Evolutionary conservation across 306 rosid species (phyloP), one percentile per base, ranked within the genome.

Genomic region (Astragalus glycyphyllos): DNA sequence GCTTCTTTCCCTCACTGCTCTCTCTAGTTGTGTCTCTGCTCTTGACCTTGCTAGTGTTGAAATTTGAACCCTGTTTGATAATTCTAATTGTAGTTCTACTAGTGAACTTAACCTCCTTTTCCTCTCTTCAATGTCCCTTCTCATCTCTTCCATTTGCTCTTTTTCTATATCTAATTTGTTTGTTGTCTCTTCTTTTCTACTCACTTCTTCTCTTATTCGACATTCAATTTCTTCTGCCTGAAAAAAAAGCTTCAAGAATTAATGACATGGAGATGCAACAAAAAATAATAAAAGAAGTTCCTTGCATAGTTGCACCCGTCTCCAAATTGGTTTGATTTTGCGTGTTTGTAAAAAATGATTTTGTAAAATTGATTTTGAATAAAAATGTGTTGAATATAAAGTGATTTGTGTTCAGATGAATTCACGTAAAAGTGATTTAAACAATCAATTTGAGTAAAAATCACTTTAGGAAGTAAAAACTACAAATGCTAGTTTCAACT

Each of bases 221-320:
- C 66, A 41, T 61, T 88, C 96, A 9, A 90, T 58, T 31, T 82
- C 96, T 54, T 85, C 86, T 0, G 68, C 78, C 98, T 92, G 8
- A 35, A 40, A 69, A 42, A 1, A 20, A 61, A 9, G 32, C 6
- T 32, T n/a, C 23, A 38, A 9, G 17, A 40, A 16, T 4, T 58
- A 13, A 40, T 61, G 4, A 2, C 15, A 55, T 5, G 16, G 3
- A 10, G 1, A 2, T 2, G 2, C 29, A 23, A 2, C 31, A 13
- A 10, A 23, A 54, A 54, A 55, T n/a, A n/a, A n/a, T n/a, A 55
- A 23, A 10, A 10, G 8, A 54, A 54, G n/a, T 17, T 23, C 29
- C 29, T 23, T 23, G 29, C 2, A 23, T 1, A 23, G 29, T 23
- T 23, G 29, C 29, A 23, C 2, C 29, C 29, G 35, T 10, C 8